Conservation (phyloP, 495 filamentous ascomycete species). For the Cladorrhinum samala region DNA sequence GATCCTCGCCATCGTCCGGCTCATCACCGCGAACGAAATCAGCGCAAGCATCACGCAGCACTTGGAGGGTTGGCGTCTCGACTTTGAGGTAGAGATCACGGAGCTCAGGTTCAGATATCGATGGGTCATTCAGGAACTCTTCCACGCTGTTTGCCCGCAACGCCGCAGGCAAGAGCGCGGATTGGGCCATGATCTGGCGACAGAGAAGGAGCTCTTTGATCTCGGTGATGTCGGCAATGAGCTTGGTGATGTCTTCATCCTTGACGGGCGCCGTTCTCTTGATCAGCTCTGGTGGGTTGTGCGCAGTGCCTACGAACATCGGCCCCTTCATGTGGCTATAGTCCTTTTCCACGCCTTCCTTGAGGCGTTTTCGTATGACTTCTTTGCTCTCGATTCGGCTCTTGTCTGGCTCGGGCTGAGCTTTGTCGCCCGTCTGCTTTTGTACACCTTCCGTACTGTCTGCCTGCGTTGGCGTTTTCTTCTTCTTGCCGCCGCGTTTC, state of each 20-base stretch:
- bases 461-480: slow-evolving; percentile 19
- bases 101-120: slow-evolving; percentile 39
- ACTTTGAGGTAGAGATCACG: slow-evolving; percentile 45
- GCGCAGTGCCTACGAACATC: slow-evolving; percentile 34
- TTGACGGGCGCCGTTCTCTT: slow-evolving; percentile 31
- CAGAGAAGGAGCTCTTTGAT: slow-evolving; percentile 49
- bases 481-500: slow-evolving; percentile 36
- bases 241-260: slow-evolving; percentile 38
- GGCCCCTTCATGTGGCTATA: slow-evolving; percentile 26
- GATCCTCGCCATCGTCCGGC: slow-evolving; percentile 21
- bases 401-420: slow-evolving; percentile 27
- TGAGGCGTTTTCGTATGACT: slow-evolving; percentile 35
- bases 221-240: slow-evolving; percentile 41
- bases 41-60: slow-evolving; percentile 47
- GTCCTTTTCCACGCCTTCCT: slow-evolving; percentile 36
- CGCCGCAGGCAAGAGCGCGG: slow-evolving; percentile 40
- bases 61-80: slow-evolving; percentile 40
- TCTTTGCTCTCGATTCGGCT: slow-evolving; percentile 36
- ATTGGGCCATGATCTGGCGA: slow-evolving; percentile 43
- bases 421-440: not conserved
- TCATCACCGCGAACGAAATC: slow-evolving; percentile 43
- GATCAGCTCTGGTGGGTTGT: slow-evolving; percentile 31
- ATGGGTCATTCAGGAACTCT: slow-evolving; percentile 40
- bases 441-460: slow-evolving; percentile 9
- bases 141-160: slow-evolving; percentile 38